Base-by-base conservation (phyloP, 2,329 filamentous ascomycete genomes). In the Dactylellina haptotyla region DNA sequence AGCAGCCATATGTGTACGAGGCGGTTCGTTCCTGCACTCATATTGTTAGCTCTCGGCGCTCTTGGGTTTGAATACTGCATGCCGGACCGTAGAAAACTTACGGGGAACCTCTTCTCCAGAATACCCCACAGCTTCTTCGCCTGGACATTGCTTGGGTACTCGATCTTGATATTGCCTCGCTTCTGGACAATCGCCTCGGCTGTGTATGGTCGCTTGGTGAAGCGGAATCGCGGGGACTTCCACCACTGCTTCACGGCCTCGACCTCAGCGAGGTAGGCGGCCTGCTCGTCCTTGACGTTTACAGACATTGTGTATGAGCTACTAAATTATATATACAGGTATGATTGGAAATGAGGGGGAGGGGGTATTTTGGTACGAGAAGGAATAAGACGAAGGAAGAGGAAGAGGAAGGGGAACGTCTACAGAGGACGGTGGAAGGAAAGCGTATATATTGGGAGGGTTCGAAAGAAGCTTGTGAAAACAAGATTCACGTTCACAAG, bases 171-270 rank as follows among this genome's bases (percentile, higher is more conserved):
- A 79, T 90, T 93, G 67, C 95, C 95, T 80, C 95, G 87, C 87
- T 99, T 99, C 58, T 91, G 89, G 76, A 96, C 95, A 80, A 99
- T 98, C 83, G 96, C 91, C 85, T 98, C 95, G 30, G 95, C 93
- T 2, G 93, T 97, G 81, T 95, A 99, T 23, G 95, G 89, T 69
- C 95, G 87, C 84, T 91, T 93, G 78, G 95, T 99, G 82, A 92
- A 88, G 80, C 91, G 87, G 95, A 95, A 99, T 85, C 95, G 87
- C 66, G 92, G 87, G 79, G 96, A 91, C 59, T 85, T 86, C 95
- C 95, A 99, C 95, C 95, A 99, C 82, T 90, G 84, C 87, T 97
- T 92, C 77, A 98, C 90, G 77, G 90, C 88, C 79, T 90, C 88
- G 72, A 98, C 92, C 81, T 99, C 95, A 77, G 90, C 86, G 79